These are phyloP conservation scores for Malus orientalis DNA, from an alignment of 306 rosid genomes.

Conservation along the genomic window DNA sequence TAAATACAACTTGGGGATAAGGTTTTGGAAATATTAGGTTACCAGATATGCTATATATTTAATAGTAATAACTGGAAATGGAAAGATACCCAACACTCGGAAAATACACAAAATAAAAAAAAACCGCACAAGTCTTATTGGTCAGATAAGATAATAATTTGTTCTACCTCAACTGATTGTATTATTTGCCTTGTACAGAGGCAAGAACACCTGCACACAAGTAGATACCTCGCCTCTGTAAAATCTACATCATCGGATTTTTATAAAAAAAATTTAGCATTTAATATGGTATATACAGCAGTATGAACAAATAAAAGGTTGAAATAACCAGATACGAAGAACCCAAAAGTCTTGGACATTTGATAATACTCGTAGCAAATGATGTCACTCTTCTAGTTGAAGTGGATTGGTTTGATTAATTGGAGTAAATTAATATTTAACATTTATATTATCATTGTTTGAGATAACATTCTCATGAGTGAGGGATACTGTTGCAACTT, in stretches of 20 bases:
- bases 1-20: background rate
- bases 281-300: background rate
- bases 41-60: background rate
- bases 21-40: background rate
- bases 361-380: background rate
- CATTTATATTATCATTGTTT: background rate
- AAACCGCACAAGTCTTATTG: background rate
- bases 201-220: background rate
- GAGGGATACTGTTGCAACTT: background rate
- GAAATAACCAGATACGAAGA: background rate
- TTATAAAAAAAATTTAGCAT: background rate
- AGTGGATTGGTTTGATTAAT: background rate
- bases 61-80: background rate
- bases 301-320: background rate
- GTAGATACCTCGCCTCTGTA: background rate
- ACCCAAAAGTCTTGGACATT: conserved; percentile 1
- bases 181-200: background rate
- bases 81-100: background rate
- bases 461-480: background rate
- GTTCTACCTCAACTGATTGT: background rate
- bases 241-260: too few relatives aligned
- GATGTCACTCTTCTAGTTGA: background rate
- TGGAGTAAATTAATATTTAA: background rate
- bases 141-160: too few relatives aligned
- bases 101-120: background rate